Percentiles rank a stretch among this genome's conserved stretches.
phyloP scores from a whole-genome alignment of 305 asterid species.

The Solanum hybrid region DNA sequence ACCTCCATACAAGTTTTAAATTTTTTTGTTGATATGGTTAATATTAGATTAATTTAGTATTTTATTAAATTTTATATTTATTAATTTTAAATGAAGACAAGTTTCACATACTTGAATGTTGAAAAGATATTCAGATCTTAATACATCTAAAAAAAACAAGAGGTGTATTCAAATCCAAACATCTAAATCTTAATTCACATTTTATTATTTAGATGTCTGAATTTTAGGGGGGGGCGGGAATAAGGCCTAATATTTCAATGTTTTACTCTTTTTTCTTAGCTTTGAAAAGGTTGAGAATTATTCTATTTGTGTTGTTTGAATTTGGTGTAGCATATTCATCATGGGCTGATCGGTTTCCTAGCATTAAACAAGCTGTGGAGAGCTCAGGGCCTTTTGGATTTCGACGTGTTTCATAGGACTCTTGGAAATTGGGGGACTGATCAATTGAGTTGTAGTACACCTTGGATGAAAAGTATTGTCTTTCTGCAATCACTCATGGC shows the following conservation, averaged over 20 bases:
- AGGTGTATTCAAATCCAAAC: background rate
- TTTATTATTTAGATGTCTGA: background rate
- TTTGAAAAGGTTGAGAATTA: background rate
- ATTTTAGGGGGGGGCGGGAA: background rate
- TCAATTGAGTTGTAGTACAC: background rate
- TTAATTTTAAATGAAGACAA: background rate
- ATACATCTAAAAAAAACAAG: background rate
- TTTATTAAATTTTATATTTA: background rate
- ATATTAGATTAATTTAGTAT: background rate
- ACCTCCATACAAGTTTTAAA: background rate
- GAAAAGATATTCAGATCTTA: background rate
- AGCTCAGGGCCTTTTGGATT: background rate
- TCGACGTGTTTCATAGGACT: background rate
- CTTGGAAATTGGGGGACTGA: background rate
- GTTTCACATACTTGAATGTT: background rate
- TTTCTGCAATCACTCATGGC: background rate
- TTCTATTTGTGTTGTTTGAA: background rate
- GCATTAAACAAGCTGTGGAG: slow-evolving; percentile 43
- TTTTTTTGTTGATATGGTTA: background rate
- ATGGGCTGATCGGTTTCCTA: slow-evolving; percentile 69
- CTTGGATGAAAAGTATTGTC: background rate
- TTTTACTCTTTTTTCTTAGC: background rate
- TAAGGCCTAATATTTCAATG: background rate
- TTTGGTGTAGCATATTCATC: slow-evolving; percentile 47
- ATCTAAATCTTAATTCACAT: background rate